Evolutionary conservation across 306 rosid species (phyloP).

Genomic region (Ceratonia siliqua): DNA sequence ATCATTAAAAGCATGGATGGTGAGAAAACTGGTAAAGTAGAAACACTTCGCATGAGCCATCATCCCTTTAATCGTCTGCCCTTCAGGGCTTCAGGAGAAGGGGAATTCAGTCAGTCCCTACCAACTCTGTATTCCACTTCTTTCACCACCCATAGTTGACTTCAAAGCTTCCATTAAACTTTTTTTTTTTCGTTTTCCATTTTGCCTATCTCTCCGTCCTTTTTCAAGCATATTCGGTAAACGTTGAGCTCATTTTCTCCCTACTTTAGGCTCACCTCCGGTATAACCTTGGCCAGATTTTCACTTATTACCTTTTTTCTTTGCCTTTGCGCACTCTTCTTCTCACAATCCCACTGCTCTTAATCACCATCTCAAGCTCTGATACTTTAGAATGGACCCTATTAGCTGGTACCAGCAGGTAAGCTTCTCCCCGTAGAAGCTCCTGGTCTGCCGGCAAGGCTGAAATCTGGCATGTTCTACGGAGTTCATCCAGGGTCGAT

Average conservation of each 20-base stretch:
- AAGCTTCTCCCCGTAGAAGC: constrained; percentile 47
- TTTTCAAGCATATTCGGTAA: too few species aligned
- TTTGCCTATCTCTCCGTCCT: too few species aligned
- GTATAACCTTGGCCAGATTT: constrained; percentile 46
- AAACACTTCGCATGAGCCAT: too few species aligned
- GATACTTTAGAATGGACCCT: constrained; percentile 48
- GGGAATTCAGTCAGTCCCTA: too few species aligned
- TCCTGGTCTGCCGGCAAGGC: constrained; percentile 62
- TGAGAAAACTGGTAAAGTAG: too few species aligned
- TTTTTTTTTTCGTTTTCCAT: too few species aligned
- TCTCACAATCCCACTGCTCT: constrained; percentile 22
- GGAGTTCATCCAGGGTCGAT: constrained; percentile 47
- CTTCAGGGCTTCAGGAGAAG: too few species aligned
- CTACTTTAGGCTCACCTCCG: constrained; percentile 15
- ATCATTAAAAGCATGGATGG: too few species aligned
- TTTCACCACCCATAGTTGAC: too few species aligned
- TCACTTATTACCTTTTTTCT: constrained; percentile 11
- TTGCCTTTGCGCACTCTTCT: not conserved
- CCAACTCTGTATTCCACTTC: too few species aligned
- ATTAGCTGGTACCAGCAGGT: constrained; percentile 47
- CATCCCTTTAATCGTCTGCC: too few species aligned
- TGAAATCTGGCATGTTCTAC: constrained; percentile 41
- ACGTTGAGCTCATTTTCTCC: not conserved
- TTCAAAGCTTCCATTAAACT: too few species aligned
- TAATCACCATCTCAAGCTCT: constrained; percentile 43